Evolutionary conservation across 495 filamentous ascomycete genomes (phyloP).

Genomic region (Penicillium cosmopolitanum): DNA sequence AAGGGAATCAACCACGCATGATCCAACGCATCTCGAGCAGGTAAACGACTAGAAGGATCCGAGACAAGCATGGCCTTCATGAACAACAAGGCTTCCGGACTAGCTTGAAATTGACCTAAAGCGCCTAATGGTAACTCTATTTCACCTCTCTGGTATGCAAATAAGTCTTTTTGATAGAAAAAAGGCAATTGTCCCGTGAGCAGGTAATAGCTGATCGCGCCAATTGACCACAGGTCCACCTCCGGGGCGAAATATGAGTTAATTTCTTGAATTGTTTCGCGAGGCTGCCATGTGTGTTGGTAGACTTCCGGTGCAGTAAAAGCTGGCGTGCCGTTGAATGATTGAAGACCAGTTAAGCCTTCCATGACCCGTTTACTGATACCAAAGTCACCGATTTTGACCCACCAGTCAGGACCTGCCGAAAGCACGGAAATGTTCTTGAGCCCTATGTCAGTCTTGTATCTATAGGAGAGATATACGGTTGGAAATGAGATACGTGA

Average conservation of each 20-base stretch:
- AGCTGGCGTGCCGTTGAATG: constrained; percentile 32
- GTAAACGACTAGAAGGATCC: constrained; percentile 3
- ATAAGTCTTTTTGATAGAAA: background rate
- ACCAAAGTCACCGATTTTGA: constrained; percentile 59
- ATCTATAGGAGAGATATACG: background rate
- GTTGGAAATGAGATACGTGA: background rate
- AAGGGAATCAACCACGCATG: constrained; percentile 14
- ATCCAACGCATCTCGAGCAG: constrained; percentile 11
- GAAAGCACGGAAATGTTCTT: constrained; percentile 40
- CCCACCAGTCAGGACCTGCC: constrained; percentile 34
- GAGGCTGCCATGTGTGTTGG: constrained; percentile 2
- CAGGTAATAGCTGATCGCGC: constrained; percentile 14
- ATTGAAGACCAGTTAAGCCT: constrained; percentile 24
- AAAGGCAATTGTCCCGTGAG: constrained; percentile 14
- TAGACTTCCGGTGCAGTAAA: constrained; percentile 47
- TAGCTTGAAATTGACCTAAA: background rate
- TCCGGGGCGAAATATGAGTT: background rate
- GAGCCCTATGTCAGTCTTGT: background rate
- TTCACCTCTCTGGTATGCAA: constrained; percentile 14
- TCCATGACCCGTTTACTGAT: constrained; percentile 43
- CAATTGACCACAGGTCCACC: constrained; percentile 19
- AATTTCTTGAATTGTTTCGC: background rate
- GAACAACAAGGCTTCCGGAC: constrained; percentile 9
- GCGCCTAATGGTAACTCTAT: constrained; percentile 1
- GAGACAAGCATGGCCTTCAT: constrained; percentile 7